Base-by-base conservation (phyloP, 257 asterid genomes). In the Solanum virginianum region DNA sequence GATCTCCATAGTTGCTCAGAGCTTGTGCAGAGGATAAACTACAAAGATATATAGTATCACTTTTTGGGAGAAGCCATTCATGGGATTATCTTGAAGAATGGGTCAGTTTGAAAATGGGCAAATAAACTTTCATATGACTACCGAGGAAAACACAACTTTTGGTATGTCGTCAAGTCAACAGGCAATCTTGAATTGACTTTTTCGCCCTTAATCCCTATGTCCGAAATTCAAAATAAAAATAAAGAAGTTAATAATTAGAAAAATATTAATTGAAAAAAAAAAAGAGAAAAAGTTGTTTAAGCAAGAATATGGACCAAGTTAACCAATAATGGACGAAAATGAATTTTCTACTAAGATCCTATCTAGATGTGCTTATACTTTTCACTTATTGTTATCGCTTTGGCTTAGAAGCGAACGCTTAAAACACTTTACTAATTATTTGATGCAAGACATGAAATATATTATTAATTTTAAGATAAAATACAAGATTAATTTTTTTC, bases 1-100 rank as follows among this genome's bases (percentile, higher is more conserved):
- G 80, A 39, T 80, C 56, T 53, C 41, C 91, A 89, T 89, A 5
- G 82, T 74, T 85, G 75, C 88, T 79, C 49, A 66, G 47, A 59
- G 55, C 45, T 80, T 54, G 41, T 11, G 26, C 60, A 85, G 80
- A 77, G 63, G 54, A 26, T 3, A 32, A 32, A 32, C 36, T 32
- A 32, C 75, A 54, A 51, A 22, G 70, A 47, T 55, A 41, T 55
- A 53, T 62, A 36, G 41, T 36, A 20, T 20, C 22, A 18, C 9
- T 24, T 51, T 53, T 51, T 24, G 18, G 82, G 7, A 77, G 47
- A 51, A 36, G 53, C 29, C 83, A 85, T 56, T 26, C 14, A 85
- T 53, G 82, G 75, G 82, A 49, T 84, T 26, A 43, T 72, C 43
- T 85, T 49, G 56, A 62, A 60, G 60, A 84, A 68, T 71, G 59